Base-by-base conservation (phyloP, 306 rosid species). In the Inga laurina region DNA sequence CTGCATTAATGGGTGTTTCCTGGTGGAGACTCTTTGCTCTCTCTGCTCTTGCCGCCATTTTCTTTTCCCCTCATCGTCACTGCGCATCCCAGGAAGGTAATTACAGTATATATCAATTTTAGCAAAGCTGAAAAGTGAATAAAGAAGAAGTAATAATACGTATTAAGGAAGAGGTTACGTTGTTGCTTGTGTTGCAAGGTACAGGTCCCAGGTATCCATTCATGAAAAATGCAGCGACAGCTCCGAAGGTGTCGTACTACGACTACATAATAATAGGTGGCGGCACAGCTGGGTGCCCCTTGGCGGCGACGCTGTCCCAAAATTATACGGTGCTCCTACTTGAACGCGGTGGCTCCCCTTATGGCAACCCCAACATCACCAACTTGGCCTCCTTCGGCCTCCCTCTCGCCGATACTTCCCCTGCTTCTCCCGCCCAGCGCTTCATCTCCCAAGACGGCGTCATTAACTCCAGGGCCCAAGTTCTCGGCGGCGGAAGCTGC, bases 181-280 rank as follows among this genome's bases (percentile, higher is more conserved):
- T 35, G 10, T 67, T 67, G 8, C 24, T 37, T 67, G 72, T 67
- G 72, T 67, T 41, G 51, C 8, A 2, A 16, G 74, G 30, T 2
- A 16, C 85, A 93, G 91, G 56, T 76, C 85, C 83, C 15, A 87
- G 90, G 54, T 94, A 86, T 48, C 56, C 4, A 10, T 94, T 94
- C 84, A 82, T 91, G 93, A 83, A 80, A 46, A 75, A 84, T 79
- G 95, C 98, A 51, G 84, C 78, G 1, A 70, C 62, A 37, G 93
- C 98, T 18, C 82, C 91, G 14, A 75, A 30, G 4, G 66, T 73
- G 4, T 89, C 97, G 1, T 90, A 85, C 87, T 91, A 92, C 22
- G 97, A 92, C 77, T 94, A 92, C 91, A 94, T 94, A 19, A 75
- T 94, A 8, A 85, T 94, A 1, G 98, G 98, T 0, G 98, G 98